Percentiles rank a stretch among this genome's conserved stretches.
Conservation (phyloP, 208 protist genomes). For the Trypanosoma rangeli region DNA sequence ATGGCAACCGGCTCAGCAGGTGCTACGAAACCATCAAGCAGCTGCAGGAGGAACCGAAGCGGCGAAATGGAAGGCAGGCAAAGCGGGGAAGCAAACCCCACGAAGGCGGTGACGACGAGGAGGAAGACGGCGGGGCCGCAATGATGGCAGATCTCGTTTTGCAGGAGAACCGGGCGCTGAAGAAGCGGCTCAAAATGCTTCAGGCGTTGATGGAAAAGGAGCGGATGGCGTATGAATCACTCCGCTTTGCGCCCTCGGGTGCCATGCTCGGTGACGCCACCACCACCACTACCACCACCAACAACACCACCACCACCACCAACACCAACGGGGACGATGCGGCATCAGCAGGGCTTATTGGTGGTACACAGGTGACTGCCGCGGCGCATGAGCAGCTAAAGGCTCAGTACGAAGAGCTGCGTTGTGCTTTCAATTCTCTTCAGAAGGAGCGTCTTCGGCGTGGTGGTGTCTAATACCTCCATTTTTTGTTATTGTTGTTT, state of each 20-base stretch:
- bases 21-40: conserved; percentile 25
- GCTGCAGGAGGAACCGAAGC: conserved; percentile 18
- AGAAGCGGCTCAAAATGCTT: conserved; percentile 50
- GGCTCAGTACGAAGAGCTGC: conserved; percentile 26
- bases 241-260: not conserved
- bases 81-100: conserved; percentile 8
- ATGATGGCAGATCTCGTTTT: conserved; percentile 16
- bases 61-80: not conserved
- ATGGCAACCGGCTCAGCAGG: conserved; percentile 8
- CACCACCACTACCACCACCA: not conserved
- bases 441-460: conserved; percentile 16
- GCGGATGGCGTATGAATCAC: conserved; percentile 33
- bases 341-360: conserved; percentile 3
- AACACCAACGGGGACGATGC: no score
- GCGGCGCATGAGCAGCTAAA: conserved; percentile 13
- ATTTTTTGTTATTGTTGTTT: conserved; percentile 7
- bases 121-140: not conserved
- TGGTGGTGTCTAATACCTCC: not conserved
- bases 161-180: conserved; percentile 52
- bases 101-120: not conserved
- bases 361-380: not conserved
- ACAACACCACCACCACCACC: not conserved
- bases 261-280: not conserved
- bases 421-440: conserved; percentile 22
- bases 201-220: conserved; percentile 60